phyloP scores from a whole-genome alignment of 2,329 filamentous ascomycete genomes.

The Epichloe scottii region DNA sequence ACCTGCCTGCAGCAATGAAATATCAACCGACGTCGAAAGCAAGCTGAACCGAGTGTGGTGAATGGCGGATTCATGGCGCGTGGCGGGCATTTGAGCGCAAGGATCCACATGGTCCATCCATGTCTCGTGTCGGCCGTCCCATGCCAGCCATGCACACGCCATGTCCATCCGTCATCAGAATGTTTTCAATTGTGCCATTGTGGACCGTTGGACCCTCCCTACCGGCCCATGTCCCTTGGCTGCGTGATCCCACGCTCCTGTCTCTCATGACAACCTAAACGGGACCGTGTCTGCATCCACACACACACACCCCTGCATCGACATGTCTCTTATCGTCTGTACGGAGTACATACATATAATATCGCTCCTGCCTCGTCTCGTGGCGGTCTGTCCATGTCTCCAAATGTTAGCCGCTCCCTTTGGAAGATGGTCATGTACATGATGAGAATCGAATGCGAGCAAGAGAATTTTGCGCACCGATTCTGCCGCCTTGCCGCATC shows the following conservation, averaged over 20 bases:
- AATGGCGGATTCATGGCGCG: not conserved
- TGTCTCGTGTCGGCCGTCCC: not conserved
- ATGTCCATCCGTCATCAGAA: not conserved
- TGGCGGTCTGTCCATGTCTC: not conserved
- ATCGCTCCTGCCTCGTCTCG: not conserved
- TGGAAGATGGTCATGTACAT: too few species aligned
- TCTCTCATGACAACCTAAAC: conserved; percentile 4
- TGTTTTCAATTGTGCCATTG: not conserved
- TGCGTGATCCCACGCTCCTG: conserved; percentile 3
- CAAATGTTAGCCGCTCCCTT: not conserved
- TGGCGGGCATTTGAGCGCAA: not conserved
- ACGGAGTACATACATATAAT: too few species aligned
- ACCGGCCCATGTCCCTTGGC: not conserved
- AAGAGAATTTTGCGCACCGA: not conserved
- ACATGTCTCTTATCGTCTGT: conserved; percentile 1
- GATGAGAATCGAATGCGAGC: not conserved
- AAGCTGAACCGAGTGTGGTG: too few species aligned
- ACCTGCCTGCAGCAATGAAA: too few species aligned
- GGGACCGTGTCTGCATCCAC: not conserved
- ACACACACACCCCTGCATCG: not conserved
- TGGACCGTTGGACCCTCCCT: not conserved
- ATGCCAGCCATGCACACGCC: not conserved
- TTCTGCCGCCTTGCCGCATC: not conserved
- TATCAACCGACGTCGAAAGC: too few species aligned
- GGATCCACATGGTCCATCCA: not conserved